Conservation (phyloP, 352 stramenopile species). For the Blastocystis sp. region DNA sequence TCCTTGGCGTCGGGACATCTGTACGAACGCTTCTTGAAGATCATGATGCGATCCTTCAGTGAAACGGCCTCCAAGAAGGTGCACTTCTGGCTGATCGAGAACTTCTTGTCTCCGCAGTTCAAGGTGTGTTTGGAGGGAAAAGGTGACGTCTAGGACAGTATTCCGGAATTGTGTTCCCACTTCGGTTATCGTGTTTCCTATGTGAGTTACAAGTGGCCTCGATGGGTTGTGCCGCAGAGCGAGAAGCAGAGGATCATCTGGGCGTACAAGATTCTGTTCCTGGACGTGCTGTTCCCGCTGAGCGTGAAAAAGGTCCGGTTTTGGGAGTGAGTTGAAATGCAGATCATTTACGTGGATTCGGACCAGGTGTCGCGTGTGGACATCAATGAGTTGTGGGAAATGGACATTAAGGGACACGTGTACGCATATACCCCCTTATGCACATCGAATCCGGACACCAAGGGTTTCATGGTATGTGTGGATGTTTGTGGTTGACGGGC, state of each 20-base stretch:
- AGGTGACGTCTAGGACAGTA: conserved; percentile 4
- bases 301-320: conserved; percentile 89
- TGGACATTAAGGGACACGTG: conserved; percentile 89
- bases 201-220: conserved; percentile 99
- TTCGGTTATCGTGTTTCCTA: conserved; percentile 92
- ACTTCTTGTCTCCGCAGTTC: conserved; percentile 95
- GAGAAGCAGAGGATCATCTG: conserved; percentile 99
- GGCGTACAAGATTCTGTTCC: conserved; percentile 99
- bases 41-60: conserved; percentile 99
- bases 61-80: conserved; percentile 91
- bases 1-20: conserved; percentile 92
- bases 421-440: conserved; percentile 99
- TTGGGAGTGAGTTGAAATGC: background rate
- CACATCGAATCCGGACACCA: conserved; percentile 85
- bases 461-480: conserved; percentile 80
- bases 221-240: conserved; percentile 94
- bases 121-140: conserved; percentile 78
- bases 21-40: conserved; percentile 98
- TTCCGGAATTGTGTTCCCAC: conserved; percentile 57
- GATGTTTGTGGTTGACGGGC: conserved; percentile 70
- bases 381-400: conserved; percentile 95
- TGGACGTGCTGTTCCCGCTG: conserved; percentile 98
- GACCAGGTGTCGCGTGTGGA: conserved; percentile 96
- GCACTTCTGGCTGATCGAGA: conserved; percentile 99
- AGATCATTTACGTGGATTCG: conserved; percentile 89